Evolutionary conservation across 495 filamentous ascomycete genomes (phyloP).

Genomic region (Darksidea phi): DNA sequence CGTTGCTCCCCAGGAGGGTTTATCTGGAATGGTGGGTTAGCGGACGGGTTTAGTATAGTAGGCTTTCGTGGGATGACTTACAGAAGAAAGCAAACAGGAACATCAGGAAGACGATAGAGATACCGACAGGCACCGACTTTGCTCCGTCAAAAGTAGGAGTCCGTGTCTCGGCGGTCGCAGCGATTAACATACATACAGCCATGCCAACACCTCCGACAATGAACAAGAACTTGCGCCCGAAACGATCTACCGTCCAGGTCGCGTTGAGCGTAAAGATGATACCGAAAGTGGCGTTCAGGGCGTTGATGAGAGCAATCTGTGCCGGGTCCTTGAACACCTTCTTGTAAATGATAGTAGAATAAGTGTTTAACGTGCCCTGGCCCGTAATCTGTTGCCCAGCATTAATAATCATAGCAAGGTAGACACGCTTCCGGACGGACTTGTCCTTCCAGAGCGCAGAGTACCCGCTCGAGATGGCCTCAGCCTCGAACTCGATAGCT

Average conservation of each 20-base stretch:
- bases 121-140: constrained; percentile 59
- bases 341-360: constrained; percentile 64
- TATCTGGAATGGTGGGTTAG: constrained; percentile 41
- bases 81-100: constrained; percentile 69
- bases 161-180: constrained; percentile 39
- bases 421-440: constrained; percentile 58
- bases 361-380: constrained; percentile 62
- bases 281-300: constrained; percentile 45
- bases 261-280: constrained; percentile 40
- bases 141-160: constrained; percentile 52
- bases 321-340: constrained; percentile 55
- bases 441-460: constrained; percentile 60
- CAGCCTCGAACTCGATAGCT: constrained; percentile 62
- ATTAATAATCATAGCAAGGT: constrained; percentile 56
- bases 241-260: constrained; percentile 49
- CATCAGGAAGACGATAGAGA: constrained; percentile 61
- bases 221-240: constrained; percentile 59
- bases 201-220: constrained; percentile 59
- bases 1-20: constrained; percentile 66
- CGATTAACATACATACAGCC: constrained; percentile 50
- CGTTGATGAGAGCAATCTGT: constrained; percentile 37
- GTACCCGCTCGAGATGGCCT: constrained; percentile 58
- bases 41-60: neutral
- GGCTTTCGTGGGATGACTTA: constrained; percentile 33
- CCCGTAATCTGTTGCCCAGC: constrained; percentile 63